phyloP scores from a whole-genome alignment of 371 early-diverging fungal species.

The Sporodiniella umbellata region DNA sequence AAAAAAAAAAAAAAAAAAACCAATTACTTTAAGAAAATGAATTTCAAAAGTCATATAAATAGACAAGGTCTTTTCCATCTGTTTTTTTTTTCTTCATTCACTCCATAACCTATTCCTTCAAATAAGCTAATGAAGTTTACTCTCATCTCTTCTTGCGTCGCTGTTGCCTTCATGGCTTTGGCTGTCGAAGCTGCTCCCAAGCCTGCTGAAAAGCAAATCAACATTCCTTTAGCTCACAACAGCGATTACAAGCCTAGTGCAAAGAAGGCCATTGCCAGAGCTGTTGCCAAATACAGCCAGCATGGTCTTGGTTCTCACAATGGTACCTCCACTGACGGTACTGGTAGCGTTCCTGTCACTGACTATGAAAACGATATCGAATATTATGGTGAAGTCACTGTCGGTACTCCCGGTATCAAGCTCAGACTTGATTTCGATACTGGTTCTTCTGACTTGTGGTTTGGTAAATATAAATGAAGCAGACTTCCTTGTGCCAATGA shows the following conservation, averaged over 20 bases:
- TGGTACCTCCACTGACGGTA: neutral
- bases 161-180: slow-evolving; percentile 12
- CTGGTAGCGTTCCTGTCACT: slow-evolving; percentile 14
- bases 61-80: neutral
- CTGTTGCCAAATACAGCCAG: slow-evolving; percentile 16
- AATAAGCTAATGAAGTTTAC: slow-evolving; percentile 15
- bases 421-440: slow-evolving; percentile 87
- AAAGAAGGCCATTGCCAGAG: slow-evolving; percentile 12
- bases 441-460: slow-evolving; percentile 61
- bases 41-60: neutral
- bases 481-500: neutral
- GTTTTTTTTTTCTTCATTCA: neutral
- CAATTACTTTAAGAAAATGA: no score
- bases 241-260: slow-evolving; percentile 15
- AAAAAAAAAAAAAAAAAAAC: no score
- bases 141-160: slow-evolving; percentile 12
- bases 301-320: neutral
- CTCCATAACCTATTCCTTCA: neutral
- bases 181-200: slow-evolving; percentile 13
- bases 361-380: slow-evolving; percentile 25
- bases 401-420: slow-evolving; percentile 78
- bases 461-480: slow-evolving; percentile 8
- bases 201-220: slow-evolving; percentile 7
- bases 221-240: slow-evolving; percentile 18
- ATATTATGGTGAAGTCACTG: slow-evolving; percentile 76